Base-by-base conservation (phyloP, 108 stramenopile genomes). In the Hondaea fermentalgiana region DNA sequence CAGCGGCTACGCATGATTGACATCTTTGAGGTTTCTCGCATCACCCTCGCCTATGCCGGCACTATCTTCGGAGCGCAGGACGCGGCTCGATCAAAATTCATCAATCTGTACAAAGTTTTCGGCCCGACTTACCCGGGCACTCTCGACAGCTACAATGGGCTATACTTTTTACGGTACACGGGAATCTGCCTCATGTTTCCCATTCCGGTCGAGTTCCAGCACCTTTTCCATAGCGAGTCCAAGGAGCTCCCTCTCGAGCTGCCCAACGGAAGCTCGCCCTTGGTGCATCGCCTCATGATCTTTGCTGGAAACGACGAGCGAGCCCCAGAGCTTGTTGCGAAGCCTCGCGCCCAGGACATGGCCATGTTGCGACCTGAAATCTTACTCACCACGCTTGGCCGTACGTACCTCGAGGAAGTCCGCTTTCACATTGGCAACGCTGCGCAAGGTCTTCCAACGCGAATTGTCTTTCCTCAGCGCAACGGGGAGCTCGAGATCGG, bases 141-240 rank as follows among this genome's bases (percentile, higher is more conserved):
- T 8, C 51, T 83, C 49, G 76, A 83, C 6, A 43, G 49, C 17
- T 19, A 83, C 12, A 21, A 25, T 12, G 76, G 51, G 6, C 45
- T 53, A 12, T 83, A 83, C 23, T 83, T 83, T 53, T 23, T 83
- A 6, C 76, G 76, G 12, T 83, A 83, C 76, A 53, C n/a, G 51
- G 76, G 76, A 14, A 83, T 83, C 2, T 53, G 76, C 76, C 51
- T 83, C 76, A 83, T 83, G 76, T 83, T 83, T 35, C 51, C 76
- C 45, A 83, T 83, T 45, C 76, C 76, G 45, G 51, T 53, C 17
- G 14, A 55, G 23, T 83, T 53, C 51, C 76, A 53, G 25, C 49
- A 83, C 45, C 45, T 53, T 12, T 83, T 53, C 76, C 45, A 47
- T 17, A 35, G 10, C 76, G 64, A 69, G 14, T 47, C 49, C 49